Evolutionary conservation across 192 early-diverging fungal genomes (phyloP), one percentile per base, ranked within the genome.

Genomic region (Dispira simplex): DNA sequence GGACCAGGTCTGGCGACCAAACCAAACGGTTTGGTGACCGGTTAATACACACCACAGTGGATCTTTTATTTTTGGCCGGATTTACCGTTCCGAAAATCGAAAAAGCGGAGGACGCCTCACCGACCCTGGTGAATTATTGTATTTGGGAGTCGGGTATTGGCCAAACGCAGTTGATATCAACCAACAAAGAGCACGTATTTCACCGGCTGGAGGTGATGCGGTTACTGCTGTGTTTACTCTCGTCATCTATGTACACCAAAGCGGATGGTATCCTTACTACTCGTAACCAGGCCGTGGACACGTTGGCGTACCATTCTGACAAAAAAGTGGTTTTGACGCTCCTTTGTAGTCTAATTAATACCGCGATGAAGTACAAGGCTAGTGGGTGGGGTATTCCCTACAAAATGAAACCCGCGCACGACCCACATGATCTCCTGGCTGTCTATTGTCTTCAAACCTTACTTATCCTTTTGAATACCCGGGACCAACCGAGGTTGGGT

Each of bases 341-440:
- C 58, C 78, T 93, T 8, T 94, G 91, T 75, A 92, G 90, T 68
- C 67, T 93, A 27, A 65, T 93, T 47, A 96, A 96, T 66, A 93
- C 91, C 0, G 82, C 82, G 2, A 70, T 85, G 8, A 83, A 83
- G 46, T 90, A 92, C 67, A 86, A 92, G 66, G 86, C 88, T 8
- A 76, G 85, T 13, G 90, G 91, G 27, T 94, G 90, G 90, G 85
- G 81, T 6, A 75, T 90, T 12, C 91, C 91, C 45, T 96, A 94
- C 71, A 91, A 92, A 65, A 89, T 91, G 69, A 75, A 91, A 8
- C 55, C 91, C 45, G 81, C 86, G 49, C 75, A 79, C 11, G 86
- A 93, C 65, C 75, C 85, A 0, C 69, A 78, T 14, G 92, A 96
- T 63, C 75, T 82, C 23, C 75, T 91, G 5, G 85, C 89, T 12